phyloP scores from a whole-genome alignment of 305 asterid genomes.

The Rubia balearica region DNA sequence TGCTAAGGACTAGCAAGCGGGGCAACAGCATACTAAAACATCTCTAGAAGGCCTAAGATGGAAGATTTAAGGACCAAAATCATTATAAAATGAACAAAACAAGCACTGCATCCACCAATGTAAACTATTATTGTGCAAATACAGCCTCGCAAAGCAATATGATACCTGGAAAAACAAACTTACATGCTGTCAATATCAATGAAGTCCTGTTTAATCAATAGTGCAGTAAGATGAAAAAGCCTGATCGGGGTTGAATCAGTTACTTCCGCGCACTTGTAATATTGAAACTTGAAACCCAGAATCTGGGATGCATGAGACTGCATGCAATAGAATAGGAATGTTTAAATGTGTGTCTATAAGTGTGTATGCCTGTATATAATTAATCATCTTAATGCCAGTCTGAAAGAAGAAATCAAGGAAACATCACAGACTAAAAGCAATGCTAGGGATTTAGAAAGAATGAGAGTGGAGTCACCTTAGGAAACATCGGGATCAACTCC shows the following conservation, averaged over 20 bases:
- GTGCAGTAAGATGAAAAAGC: constrained; percentile 79
- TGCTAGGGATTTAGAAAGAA: background rate
- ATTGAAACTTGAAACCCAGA: constrained; percentile 91
- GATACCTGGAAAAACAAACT: constrained; percentile 23
- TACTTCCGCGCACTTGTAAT: constrained; percentile 76
- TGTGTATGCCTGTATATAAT: constrained; percentile 1
- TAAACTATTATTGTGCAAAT: background rate
- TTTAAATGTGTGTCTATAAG: background rate
- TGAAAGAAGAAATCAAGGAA: background rate
- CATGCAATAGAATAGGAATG: constrained; percentile 21
- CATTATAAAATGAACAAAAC: background rate
- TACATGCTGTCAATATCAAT: constrained; percentile 89
- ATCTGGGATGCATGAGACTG: constrained; percentile 98
- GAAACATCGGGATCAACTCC: constrained; percentile 91
- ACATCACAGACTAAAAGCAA: constrained; percentile 4
- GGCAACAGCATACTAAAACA: background rate
- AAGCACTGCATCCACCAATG: background rate
- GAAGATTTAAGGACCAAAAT: background rate
- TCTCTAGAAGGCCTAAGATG: background rate
- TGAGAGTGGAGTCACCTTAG: constrained; percentile 52
- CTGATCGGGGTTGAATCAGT: constrained; percentile 56
- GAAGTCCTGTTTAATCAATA: constrained; percentile 81
- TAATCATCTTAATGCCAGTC: background rate
- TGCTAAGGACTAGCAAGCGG: background rate
- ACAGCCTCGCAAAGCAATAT: background rate